Conservation (phyloP, 805 yeast genomes). For the Dipodascus geniculatus region DNA sequence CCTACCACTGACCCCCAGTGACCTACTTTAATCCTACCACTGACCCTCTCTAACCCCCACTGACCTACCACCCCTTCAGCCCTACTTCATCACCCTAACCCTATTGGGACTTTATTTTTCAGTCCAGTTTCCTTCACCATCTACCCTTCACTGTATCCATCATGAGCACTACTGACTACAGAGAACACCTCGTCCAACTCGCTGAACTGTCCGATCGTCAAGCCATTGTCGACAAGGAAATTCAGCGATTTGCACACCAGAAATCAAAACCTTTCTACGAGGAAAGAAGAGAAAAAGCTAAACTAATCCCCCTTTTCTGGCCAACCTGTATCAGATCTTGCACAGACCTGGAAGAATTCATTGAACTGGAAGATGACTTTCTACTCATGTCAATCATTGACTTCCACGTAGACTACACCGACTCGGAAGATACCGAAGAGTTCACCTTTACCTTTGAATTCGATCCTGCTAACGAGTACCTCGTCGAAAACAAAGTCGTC, state of each 20-base stretch:
- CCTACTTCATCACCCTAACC: too few species aligned
- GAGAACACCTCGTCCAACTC: not conserved
- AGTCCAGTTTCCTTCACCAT: too few species aligned
- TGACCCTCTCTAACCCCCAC: too few species aligned
- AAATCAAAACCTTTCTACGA: conserved; percentile 46
- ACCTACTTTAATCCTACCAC: too few species aligned
- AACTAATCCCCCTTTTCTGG: conserved; percentile 70
- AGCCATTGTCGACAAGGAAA: not conserved
- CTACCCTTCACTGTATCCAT: too few species aligned
- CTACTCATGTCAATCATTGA: conserved; percentile 57
- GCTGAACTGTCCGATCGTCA: not conserved
- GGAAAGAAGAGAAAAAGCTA: conserved; percentile 41
- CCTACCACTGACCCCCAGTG: too few species aligned
- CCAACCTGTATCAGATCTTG: conserved; percentile 71
- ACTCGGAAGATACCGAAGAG: conserved; percentile 34
- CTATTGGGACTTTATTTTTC: too few species aligned
- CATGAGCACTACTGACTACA: too few species aligned
- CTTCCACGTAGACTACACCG: conserved; percentile 41
- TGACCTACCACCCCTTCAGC: too few species aligned
- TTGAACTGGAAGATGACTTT: conserved; percentile 65
- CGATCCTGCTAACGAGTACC: conserved; percentile 32
- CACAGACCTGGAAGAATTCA: conserved; percentile 64
- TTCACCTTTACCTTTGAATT: conserved; percentile 54
- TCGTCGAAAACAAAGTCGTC: conserved; percentile 45
- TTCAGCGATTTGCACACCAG: conserved; percentile 12